Evolutionary conservation across 257 asterid genomes (phyloP), one percentile per base, ranked within the genome.

Genomic region (Ehretia macrophylla): DNA sequence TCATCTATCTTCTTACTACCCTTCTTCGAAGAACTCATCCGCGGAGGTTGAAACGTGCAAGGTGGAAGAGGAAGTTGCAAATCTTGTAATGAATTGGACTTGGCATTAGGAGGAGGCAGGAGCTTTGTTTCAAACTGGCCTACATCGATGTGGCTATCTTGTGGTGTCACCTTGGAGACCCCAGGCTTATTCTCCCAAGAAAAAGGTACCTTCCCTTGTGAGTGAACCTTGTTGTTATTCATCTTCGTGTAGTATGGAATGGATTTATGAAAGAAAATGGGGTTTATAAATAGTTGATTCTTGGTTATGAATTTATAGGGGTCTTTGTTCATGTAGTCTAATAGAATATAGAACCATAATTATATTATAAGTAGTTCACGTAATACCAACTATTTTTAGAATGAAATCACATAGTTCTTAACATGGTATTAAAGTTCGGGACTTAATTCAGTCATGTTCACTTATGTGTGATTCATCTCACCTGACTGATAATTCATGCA

Each of bases 131-230:
- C 39, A 51, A 23, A 55, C 18, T 45, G 38, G 53, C 12, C 16
- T 5, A 22, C 52, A 3, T 16, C 19, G 53, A 19, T 60, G 46
- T 17, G 23, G 57, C 17, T 52, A 13, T 51, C 63, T 17, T 67
- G 56, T 12, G 54, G 27, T 5, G 17, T 8, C 4, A 66, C 23
- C 10, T 85, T 83, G 66, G 88, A 72, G 0, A 70, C 66, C 10
- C 86, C 90, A 11, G 95, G 88, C 70, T 74, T 72, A 73, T 81
- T 72, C 65, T 81, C 92, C 92, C 94, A 83, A 1, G 92, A 77
- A 72, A 83, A 88, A 39, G 92, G 83, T 45, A 83, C 67, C 16
- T 75, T 76, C 49, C 85, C 81, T 70, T 82, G 82, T 17, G 90
- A 85, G 46, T 73, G 84, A 75, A 82, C 73, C 32, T 75, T 70